These are phyloP conservation scores for Eragrostis tef DNA, from an alignment of 202 grass and related monocot genomes.

Conservation along the genomic window DNA sequence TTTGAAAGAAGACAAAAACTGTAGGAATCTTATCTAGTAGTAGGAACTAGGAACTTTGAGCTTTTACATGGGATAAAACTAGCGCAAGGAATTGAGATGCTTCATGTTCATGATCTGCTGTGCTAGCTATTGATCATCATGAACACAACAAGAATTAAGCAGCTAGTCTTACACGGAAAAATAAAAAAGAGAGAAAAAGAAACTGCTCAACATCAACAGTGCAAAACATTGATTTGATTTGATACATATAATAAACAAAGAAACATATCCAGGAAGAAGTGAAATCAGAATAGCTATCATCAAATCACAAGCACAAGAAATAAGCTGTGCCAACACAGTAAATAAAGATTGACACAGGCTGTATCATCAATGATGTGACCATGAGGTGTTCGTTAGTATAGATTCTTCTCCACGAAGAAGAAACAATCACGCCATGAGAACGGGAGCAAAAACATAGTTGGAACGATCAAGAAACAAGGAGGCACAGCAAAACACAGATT, in stretches of 20 bases:
- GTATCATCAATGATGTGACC: slow-evolving; percentile 68
- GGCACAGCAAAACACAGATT: not conserved
- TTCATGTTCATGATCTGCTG: slow-evolving; percentile 35
- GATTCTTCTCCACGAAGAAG: slow-evolving; percentile 47
- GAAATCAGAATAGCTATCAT: slow-evolving; percentile 40
- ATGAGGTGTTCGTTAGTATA: slow-evolving; percentile 53
- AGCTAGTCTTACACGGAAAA: not conserved
- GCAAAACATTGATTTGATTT: slow-evolving; percentile 50
- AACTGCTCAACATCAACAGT: slow-evolving; percentile 40
- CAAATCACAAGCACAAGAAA: slow-evolving; percentile 65
- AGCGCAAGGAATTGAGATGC: slow-evolving; percentile 17
- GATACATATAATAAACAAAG: slow-evolving; percentile 45
- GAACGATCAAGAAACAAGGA: not conserved
- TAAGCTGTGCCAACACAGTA: slow-evolving; percentile 53
- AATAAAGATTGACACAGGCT: slow-evolving; percentile 46
- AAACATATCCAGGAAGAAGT: slow-evolving; percentile 50
- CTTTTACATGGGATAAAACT: not conserved
- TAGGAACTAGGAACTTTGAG: slow-evolving; percentile 32
- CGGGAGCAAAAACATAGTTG: not conserved
- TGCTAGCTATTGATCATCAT: not conserved
- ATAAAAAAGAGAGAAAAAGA: not conserved
- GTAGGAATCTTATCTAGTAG: slow-evolving; percentile 52
- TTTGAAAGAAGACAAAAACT: slow-evolving; percentile 51
- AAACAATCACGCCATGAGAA: slow-evolving; percentile 40
- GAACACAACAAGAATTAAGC: not conserved